A percentile compares a stretch with the other conserved stretches of the same genome.
Evolutionary conservation across 768 basidiomycete species (phyloP).

Genomic region (Gyrodon lividus): DNA sequence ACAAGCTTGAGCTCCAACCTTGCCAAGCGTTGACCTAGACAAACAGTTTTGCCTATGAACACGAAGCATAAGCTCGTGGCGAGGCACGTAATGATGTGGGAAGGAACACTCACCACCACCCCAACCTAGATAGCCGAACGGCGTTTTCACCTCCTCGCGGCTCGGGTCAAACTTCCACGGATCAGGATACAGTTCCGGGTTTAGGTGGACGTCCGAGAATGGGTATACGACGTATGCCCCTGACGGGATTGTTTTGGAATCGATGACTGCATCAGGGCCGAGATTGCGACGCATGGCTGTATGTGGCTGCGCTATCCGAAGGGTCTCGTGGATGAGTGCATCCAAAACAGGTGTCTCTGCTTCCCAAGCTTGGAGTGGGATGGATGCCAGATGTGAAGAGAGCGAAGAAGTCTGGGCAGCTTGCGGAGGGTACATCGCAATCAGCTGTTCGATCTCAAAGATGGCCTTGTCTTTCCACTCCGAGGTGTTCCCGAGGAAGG

Average conservation of each 20-base stretch:
- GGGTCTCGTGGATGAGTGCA: constrained; percentile 71
- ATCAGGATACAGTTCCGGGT: constrained; percentile 68
- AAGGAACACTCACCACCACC: constrained; percentile 61
- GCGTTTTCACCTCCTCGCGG: constrained; percentile 47
- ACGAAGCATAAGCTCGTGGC: constrained; percentile 8
- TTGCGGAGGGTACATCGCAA: constrained; percentile 41
- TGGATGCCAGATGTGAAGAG: constrained; percentile 48
- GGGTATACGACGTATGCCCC: constrained; percentile 79
- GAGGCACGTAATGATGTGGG: constrained; percentile 18
- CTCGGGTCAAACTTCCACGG: constrained; percentile 77
- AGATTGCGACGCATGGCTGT: constrained; percentile 79
- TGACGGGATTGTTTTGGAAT: constrained; percentile 66
- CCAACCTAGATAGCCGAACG: constrained; percentile 72
- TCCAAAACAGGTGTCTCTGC: constrained; percentile 67
- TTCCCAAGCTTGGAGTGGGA: constrained; percentile 74
- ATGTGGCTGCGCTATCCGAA: constrained; percentile 77
- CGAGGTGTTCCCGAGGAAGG: constrained; percentile 64
- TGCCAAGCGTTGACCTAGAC: constrained; percentile 73
- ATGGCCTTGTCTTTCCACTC: constrained; percentile 66
- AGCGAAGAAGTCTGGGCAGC: constrained; percentile 29
- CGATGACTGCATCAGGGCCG: constrained; percentile 68
- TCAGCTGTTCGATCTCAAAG: constrained; percentile 56
- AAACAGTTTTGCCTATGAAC: constrained; percentile 59
- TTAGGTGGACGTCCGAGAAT: constrained; percentile 76
- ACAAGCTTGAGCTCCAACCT: constrained; percentile 73